Evolutionary conservation across 2,329 filamentous ascomycete genomes (phyloP).

Genomic region (Epichloe typhina): DNA sequence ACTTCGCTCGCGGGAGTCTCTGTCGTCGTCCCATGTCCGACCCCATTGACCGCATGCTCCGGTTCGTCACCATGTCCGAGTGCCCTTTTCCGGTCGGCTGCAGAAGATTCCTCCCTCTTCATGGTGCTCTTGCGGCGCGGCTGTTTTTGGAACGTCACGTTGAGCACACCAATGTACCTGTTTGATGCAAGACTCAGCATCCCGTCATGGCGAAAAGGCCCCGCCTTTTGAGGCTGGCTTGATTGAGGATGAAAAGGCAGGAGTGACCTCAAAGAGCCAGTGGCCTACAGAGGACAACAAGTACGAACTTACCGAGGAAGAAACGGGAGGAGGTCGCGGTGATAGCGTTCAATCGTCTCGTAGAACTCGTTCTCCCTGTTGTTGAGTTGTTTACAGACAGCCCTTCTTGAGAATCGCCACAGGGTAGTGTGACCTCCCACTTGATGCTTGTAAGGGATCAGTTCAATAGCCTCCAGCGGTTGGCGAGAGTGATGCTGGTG

Average conservation of each 20-base stretch:
- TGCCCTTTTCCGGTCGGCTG: constrained; percentile 23
- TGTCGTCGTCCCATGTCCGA: not conserved
- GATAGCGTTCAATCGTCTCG: constrained; percentile 82
- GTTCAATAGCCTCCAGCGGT: constrained; percentile 80
- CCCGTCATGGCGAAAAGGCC: too few species aligned
- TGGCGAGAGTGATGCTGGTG: constrained; percentile 37
- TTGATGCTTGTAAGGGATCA: constrained; percentile 95
- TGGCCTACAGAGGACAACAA: not conserved
- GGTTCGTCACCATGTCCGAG: constrained; percentile 13
- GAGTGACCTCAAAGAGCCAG: not conserved
- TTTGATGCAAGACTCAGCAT: constrained; percentile 5
- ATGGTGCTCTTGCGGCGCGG: constrained; percentile 49
- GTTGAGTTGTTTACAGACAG: constrained; percentile 96
- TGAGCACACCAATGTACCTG: constrained; percentile 93
- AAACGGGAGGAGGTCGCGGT: constrained; percentile 81
- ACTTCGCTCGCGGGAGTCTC: constrained; percentile 8
- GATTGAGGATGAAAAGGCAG: not conserved
- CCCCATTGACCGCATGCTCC: constrained; percentile 1
- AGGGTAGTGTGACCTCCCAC: constrained; percentile 94
- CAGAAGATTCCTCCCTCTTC: constrained; percentile 33
- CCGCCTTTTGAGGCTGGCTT: not conserved
- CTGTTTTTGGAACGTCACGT: constrained; percentile 86
- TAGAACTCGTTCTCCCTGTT: constrained; percentile 99
- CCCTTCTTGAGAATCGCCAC: constrained; percentile 87
- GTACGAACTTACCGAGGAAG: constrained; percentile 56